Conservation (phyloP, 1,284 basidiomycete genomes). For the Irpex sp. region DNA sequence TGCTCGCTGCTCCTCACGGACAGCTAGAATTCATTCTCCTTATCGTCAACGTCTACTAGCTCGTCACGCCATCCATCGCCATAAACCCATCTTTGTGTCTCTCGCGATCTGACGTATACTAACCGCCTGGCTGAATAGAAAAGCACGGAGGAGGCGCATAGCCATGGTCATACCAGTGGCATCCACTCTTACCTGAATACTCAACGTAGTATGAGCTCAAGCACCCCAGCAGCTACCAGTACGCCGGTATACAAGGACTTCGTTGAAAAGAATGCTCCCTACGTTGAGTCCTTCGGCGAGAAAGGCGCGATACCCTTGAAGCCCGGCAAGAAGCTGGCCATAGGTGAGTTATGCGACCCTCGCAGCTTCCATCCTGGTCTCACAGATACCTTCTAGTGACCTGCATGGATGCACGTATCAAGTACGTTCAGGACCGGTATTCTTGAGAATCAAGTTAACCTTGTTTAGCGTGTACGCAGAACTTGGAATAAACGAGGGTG, state of each 20-base stretch:
- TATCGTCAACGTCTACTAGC: neutral
- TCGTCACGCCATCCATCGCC: conserved; percentile 15
- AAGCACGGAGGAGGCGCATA: conserved; percentile 7
- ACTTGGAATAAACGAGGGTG: conserved; percentile 57
- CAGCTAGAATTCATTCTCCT: neutral
- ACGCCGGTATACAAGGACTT: conserved; percentile 28
- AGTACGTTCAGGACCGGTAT: conserved; percentile 22
- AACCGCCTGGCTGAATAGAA: conserved; percentile 6
- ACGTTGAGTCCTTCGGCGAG: conserved; percentile 39
- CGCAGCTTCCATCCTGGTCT: neutral
- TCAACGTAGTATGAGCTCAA: conserved; percentile 9
- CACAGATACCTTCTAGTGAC: conserved; percentile 37
- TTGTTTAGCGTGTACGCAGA: conserved; percentile 46
- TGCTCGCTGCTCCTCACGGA: conserved; percentile 3
- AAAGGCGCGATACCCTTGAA: conserved; percentile 42
- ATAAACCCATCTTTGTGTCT: conserved; percentile 2
- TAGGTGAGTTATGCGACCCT: conserved; percentile 27
- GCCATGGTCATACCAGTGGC: conserved; percentile 2
- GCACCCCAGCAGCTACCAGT: conserved; percentile 7
- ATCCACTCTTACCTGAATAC: conserved; percentile 13
- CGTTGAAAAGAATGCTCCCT: conserved; percentile 30
- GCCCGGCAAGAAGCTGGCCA: conserved; percentile 44
- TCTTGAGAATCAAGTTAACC: neutral
- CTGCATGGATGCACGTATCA: conserved; percentile 65
- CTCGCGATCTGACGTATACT: conserved; percentile 4